Evolutionary conservation across 257 asterid genomes (phyloP), one percentile per base, ranked within the genome.

Genomic region (Parsonsia alboflavescens): DNA sequence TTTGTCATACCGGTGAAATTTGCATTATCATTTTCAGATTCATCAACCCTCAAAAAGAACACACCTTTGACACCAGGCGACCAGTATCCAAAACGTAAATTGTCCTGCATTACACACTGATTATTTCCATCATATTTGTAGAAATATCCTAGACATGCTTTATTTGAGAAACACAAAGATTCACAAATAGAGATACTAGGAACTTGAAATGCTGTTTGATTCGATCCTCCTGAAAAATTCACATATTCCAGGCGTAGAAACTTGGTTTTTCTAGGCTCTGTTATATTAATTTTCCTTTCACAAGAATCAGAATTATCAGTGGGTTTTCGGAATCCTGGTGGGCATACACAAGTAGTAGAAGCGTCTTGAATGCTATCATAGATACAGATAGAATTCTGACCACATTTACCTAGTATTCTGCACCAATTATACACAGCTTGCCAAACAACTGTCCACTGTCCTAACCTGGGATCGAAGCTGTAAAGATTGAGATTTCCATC

Each of bases 401-500:
- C 98, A 73, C 98, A 92, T 59, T 82, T 80, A 73, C 94, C 98
- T 73, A 79, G 86, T 44, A 90, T 76, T 59, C 10, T 28, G 70
- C 98, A 92, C 48, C 86, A 26, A 71, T 92, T 86, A 71, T 73
- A 76, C 68, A 88, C 42, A 28, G 96, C 97, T 66, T 78, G 80
- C 98, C 98, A 92, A 22, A 84, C 88, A 65, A 82, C 79, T 71
- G 72, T 63, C 98, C 97, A 90, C 45, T 67, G 74, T 9, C 33
- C 73, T 73, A 59, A 77, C 62, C 26, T 81, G 0, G 45, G 5
- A 81, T 90, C 89, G 67, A 75, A 89, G 69, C 94, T 90, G 72
- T 84, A 89, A 62, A 90, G 77, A 79, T 82, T 85, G 36, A 92
- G 87, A 75, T 92, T 89, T 24, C 97, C 97, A 84, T 92, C 91